Conservation (phyloP, 2,329 filamentous ascomycete genomes). For the Hypoxylon sp. region DNA sequence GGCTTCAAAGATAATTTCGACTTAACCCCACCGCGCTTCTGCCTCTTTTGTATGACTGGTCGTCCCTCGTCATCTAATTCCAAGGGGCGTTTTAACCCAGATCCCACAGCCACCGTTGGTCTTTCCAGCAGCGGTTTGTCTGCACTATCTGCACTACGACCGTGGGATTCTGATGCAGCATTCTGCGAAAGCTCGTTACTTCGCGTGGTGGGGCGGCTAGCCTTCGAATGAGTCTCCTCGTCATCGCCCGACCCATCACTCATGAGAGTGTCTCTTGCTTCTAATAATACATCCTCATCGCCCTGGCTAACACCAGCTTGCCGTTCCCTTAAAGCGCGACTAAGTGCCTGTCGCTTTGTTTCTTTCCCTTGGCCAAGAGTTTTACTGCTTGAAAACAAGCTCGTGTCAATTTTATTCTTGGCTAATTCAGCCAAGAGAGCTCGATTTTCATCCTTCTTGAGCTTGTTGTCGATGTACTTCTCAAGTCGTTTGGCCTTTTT, state of each 20-base stretch:
- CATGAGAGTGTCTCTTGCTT: constrained; percentile 55
- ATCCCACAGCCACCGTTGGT: constrained; percentile 64
- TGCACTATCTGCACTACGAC: constrained; percentile 13
- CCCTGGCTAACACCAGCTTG: constrained; percentile 72
- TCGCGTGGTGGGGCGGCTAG: not conserved
- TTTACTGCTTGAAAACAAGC: constrained; percentile 81
- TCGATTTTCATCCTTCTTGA: constrained; percentile 92
- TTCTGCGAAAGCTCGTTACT: not conserved
- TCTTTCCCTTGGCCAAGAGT: constrained; percentile 79
- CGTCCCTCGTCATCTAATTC: constrained; percentile 83
- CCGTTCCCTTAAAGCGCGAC: constrained; percentile 73
- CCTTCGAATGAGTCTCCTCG: constrained; percentile 46
- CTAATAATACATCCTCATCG: constrained; percentile 68
- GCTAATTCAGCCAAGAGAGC: constrained; percentile 87
- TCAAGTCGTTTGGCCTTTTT: constrained; percentile 77
- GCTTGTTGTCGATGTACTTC: constrained; percentile 86
- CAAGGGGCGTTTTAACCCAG: constrained; percentile 88
- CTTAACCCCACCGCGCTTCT: constrained; percentile 75
- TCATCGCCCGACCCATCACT: constrained; percentile 52
- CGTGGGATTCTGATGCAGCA: constrained; percentile 32
- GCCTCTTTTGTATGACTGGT: constrained; percentile 85
- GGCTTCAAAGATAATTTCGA: constrained; percentile 65
- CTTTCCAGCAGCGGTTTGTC: constrained; percentile 11
- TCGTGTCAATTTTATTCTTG: constrained; percentile 83
- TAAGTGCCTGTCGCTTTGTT: constrained; percentile 77